A percentile compares a stretch with the other conserved stretches of the same genome.
Evolutionary conservation across 192 early-diverging fungal species (phyloP).

Genomic region (Tieghemiomyces parasiticus): DNA sequence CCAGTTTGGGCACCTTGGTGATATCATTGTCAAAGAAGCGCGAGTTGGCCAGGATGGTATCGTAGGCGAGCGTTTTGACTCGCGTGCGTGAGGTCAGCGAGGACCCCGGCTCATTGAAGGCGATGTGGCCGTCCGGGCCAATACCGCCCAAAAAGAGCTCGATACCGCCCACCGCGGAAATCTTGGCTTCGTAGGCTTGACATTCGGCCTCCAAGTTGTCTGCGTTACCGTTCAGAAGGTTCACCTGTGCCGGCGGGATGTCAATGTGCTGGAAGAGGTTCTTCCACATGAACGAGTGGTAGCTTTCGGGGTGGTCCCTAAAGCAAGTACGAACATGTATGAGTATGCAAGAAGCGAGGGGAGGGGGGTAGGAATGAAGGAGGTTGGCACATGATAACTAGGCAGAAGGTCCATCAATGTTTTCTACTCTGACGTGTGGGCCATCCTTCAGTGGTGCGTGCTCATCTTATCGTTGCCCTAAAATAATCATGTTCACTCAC

Average conservation of each 20-base stretch:
- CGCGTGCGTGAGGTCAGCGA: slow-evolving; percentile 66
- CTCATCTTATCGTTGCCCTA: too few relatives aligned
- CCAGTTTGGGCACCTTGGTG: slow-evolving; percentile 69
- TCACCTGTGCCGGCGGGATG: slow-evolving; percentile 63
- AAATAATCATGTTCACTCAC: too few relatives aligned
- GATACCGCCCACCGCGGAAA: slow-evolving; percentile 62
- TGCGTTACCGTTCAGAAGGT: slow-evolving; percentile 77
- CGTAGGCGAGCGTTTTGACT: slow-evolving; percentile 78
- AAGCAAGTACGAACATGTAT: background rate
- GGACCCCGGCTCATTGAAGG: slow-evolving; percentile 83
- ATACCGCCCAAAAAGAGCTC: slow-evolving; percentile 84
- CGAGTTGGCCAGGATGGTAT: slow-evolving; percentile 75
- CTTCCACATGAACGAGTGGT: slow-evolving; percentile 88
- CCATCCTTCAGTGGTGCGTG: too few relatives aligned
- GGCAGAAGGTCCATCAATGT: too few relatives aligned
- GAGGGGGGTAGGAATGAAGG: too few relatives aligned
- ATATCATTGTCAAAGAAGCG: slow-evolving; percentile 77
- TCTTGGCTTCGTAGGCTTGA: slow-evolving; percentile 63
- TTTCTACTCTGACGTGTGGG: too few relatives aligned
- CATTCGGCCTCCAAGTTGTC: slow-evolving; percentile 68
- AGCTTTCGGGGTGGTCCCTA: slow-evolving; percentile 76
- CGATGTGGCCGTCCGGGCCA: slow-evolving; percentile 84
- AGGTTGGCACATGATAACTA: too few relatives aligned
- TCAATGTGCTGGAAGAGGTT: slow-evolving; percentile 80
- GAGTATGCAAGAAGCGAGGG: slow-evolving; percentile 18